Evolutionary conservation across 2,329 filamentous ascomycete genomes (phyloP).

Genomic region (Neofusicoccum laricinum): DNA sequence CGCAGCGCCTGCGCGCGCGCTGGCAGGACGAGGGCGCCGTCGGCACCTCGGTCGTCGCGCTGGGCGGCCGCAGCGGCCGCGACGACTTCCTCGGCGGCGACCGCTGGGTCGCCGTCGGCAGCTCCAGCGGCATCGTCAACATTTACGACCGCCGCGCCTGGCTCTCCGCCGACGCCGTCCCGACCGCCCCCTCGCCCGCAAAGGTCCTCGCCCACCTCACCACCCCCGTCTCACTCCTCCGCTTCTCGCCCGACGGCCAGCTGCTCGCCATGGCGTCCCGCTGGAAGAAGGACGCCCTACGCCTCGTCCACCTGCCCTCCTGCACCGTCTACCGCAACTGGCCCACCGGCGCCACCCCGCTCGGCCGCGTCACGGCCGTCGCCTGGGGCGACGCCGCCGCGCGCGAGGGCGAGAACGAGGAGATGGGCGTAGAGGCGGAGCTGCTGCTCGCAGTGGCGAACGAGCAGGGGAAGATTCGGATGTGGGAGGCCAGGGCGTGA

Average conservation of each 20-base stretch:
- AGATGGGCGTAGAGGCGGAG: conserved; percentile 20
- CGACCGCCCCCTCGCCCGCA: conserved; percentile 67
- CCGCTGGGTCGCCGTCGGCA: conserved; percentile 85
- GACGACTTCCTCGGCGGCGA: conserved; percentile 68
- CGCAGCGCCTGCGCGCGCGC: conserved; percentile 68
- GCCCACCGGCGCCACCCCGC: conserved; percentile 85
- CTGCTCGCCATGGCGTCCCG: conserved; percentile 80
- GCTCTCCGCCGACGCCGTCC: conserved; percentile 46
- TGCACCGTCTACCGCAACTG: conserved; percentile 96
- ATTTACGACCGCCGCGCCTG: conserved; percentile 81
- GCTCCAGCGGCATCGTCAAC: conserved; percentile 84
- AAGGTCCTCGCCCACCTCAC: conserved; percentile 81
- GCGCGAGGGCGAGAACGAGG: conserved; percentile 44
- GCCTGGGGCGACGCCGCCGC: conserved; percentile 43
- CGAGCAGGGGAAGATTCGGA: conserved; percentile 78
- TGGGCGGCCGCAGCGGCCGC: conserved; percentile 67
- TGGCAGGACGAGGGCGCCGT: conserved; percentile 92
- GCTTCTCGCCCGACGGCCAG: conserved; percentile 87
- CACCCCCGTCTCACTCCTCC: conserved; percentile 74
- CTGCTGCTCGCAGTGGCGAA: conserved; percentile 77
- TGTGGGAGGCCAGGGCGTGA: conserved; percentile 66
- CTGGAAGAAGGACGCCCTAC: conserved; percentile 84
- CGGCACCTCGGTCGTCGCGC: conserved; percentile 72
- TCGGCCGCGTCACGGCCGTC: conserved; percentile 72
- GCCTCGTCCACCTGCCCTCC: conserved; percentile 83